Conservation (phyloP, 1,284 basidiomycete genomes). For the Flammula alnicola region DNA sequence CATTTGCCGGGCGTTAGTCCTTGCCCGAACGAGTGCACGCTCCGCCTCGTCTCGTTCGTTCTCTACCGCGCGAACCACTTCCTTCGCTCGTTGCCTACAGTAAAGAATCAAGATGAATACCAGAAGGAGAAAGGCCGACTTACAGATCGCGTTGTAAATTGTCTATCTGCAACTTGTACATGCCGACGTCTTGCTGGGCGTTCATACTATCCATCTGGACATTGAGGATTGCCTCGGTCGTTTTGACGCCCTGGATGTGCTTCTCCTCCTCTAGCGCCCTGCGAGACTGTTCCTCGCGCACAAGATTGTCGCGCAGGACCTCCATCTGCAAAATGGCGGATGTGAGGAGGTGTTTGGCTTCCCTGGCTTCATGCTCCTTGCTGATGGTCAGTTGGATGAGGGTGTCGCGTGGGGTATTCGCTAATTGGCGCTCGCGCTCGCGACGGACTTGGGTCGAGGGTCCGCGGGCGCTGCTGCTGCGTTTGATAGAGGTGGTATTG, state of each 20-base stretch:
- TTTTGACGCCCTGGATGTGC: constrained; percentile 28
- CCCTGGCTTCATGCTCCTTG: constrained; percentile 32
- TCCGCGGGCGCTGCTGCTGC: constrained; percentile 11
- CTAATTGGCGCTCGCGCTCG: constrained; percentile 32
- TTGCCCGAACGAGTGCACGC: constrained; percentile 33
- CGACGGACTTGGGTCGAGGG: constrained; percentile 22
- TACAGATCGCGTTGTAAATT: constrained; percentile 36
- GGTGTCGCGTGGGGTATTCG: constrained; percentile 28
- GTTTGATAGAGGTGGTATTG: constrained; percentile 12
- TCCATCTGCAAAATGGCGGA: constrained; percentile 34
- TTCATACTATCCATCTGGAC: constrained; percentile 32
- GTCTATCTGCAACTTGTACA: constrained; percentile 33
- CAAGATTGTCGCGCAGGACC: constrained; percentile 26
- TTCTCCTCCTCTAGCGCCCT: constrained; percentile 30
- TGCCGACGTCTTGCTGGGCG: constrained; percentile 32
- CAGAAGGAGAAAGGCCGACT: constrained; percentile 12
- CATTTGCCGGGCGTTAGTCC: constrained; percentile 34
- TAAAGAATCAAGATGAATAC: neutral
- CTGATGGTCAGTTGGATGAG: constrained; percentile 32
- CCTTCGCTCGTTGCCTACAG: constrained; percentile 29
- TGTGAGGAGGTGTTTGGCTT: constrained; percentile 32
- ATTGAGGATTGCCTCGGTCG: constrained; percentile 29
- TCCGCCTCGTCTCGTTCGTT: constrained; percentile 38
- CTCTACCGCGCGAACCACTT: constrained; percentile 30
- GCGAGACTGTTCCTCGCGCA: constrained; percentile 27